Percentiles rank a stretch among this genome's conserved stretches.
Conservation (phyloP, 768 basidiomycete genomes). For the Serpula lacrymans region DNA sequence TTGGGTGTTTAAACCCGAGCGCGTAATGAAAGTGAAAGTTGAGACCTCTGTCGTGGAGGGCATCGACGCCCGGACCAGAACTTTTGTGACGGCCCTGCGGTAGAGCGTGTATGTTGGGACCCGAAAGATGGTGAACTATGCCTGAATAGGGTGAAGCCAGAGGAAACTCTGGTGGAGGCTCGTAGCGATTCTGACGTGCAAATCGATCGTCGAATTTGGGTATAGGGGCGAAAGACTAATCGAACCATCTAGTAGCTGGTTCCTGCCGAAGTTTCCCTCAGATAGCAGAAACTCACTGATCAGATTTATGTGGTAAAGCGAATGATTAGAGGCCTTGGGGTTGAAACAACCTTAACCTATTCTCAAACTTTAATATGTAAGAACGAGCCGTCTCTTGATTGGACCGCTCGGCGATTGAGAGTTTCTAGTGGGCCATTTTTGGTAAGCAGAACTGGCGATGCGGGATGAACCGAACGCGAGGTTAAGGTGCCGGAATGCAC, state of each 20-base stretch:
- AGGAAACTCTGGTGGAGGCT: constrained; percentile 96
- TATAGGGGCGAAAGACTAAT: constrained; percentile 97
- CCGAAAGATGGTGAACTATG: constrained; percentile 92
- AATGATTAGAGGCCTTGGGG: constrained; percentile 92
- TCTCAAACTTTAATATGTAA: constrained; percentile 69
- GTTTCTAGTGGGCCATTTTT: constrained; percentile 73
- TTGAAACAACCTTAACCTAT: constrained; percentile 87
- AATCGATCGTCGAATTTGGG: constrained; percentile 94
- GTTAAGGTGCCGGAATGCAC: constrained; percentile 82
- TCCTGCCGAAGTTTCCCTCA: constrained; percentile 89
- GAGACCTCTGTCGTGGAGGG: constrained; percentile 60
- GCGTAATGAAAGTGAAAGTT: constrained; percentile 73
- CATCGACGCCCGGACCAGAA: constrained; percentile 74
- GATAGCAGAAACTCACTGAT: constrained; percentile 64
- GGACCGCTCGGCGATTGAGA: constrained; percentile 55
- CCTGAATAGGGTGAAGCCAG: constrained; percentile 89
- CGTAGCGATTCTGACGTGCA: constrained; percentile 96
- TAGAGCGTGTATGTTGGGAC: constrained; percentile 84
- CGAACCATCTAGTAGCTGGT: constrained; percentile 93
- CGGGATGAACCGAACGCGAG: constrained; percentile 67
- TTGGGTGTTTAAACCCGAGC: constrained; percentile 62
- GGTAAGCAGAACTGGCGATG: constrained; percentile 72
- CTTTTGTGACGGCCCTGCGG: constrained; percentile 73
- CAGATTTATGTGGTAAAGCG: constrained; percentile 73
- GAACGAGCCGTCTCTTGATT: constrained; percentile 49